These are phyloP conservation scores for Exserohilum rostratum DNA, from an alignment of 2,329 filamentous ascomycete species.

Conservation along the genomic window DNA sequence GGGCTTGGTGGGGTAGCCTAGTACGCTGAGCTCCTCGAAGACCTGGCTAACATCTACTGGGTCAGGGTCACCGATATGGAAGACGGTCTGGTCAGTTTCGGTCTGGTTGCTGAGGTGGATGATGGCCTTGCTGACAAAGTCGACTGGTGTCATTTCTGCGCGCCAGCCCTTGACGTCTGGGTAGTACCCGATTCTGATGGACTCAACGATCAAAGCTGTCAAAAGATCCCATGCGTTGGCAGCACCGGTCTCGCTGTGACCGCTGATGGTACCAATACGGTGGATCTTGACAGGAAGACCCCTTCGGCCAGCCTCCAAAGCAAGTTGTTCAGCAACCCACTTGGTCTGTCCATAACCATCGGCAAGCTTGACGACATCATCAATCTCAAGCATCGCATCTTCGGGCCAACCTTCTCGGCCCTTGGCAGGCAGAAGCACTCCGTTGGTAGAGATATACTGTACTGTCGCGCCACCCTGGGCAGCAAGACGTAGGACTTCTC, in stretches of 20 bases:
- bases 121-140: slow-evolving; percentile 79
- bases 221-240: slow-evolving; percentile 80
- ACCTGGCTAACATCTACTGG: slow-evolving; percentile 70
- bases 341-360: slow-evolving; percentile 83
- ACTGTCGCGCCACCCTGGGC: slow-evolving; percentile 71
- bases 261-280: slow-evolving; percentile 77
- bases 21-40: slow-evolving; percentile 67
- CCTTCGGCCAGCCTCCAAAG: slow-evolving; percentile 70
- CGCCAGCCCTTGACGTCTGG: slow-evolving; percentile 77
- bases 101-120: slow-evolving; percentile 70
- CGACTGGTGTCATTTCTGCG: slow-evolving; percentile 83
- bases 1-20: slow-evolving; percentile 73
- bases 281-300: slow-evolving; percentile 74
- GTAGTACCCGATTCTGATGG: slow-evolving; percentile 71
- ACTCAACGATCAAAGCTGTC: slow-evolving; percentile 77
- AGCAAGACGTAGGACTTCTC: slow-evolving; percentile 75
- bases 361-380: slow-evolving; percentile 70
- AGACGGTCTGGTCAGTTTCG: slow-evolving; percentile 67
- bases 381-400: slow-evolving; percentile 68
- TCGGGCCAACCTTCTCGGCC: slow-evolving; percentile 71
- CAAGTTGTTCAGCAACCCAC: slow-evolving; percentile 79
- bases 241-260: slow-evolving; percentile 75
- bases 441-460: slow-evolving; percentile 81
- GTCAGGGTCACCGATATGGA: slow-evolving; percentile 75
- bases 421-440: slow-evolving; percentile 71